These are phyloP conservation scores for Fraxinus albicans DNA, from an alignment of 305 asterid genomes.

Conservation along the genomic window DNA sequence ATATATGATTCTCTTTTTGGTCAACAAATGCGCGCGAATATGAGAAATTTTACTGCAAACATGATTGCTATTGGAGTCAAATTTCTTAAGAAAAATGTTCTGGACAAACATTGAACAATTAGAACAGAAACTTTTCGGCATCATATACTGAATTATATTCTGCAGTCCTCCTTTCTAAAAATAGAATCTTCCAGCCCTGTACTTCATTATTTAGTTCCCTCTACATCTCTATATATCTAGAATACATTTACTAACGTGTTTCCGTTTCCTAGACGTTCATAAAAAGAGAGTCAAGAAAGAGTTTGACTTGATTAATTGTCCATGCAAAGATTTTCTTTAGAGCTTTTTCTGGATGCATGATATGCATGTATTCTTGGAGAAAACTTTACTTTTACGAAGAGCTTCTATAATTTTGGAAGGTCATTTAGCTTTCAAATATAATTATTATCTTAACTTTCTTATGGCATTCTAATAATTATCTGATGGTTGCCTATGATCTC, in stretches of 20 bases:
- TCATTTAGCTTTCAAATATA: neutral
- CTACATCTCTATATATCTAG: neutral
- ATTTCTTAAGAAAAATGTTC: neutral
- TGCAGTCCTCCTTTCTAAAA: neutral
- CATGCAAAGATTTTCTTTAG: neutral
- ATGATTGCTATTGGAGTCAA: neutral
- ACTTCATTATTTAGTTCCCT: neutral
- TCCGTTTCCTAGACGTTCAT: neutral
- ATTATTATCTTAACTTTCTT: neutral
- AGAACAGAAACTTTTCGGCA: neutral
- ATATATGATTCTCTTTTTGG: neutral
- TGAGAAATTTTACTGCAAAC: neutral
- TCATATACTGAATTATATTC: neutral
- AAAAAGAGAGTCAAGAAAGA: neutral
- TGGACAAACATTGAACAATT: neutral
- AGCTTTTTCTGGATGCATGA: neutral
- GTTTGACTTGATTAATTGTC: neutral
- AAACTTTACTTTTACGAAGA: neutral
- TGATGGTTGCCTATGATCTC: constrained; percentile 22
- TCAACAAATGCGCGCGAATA: neutral
- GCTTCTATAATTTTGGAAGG: constrained; percentile 16
- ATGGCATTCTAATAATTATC: neutral
- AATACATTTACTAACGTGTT: neutral
- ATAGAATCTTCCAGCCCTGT: neutral
- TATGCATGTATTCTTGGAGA: neutral